A percentile compares a stretch with the other conserved stretches of the same genome.
Evolutionary conservation across 257 asterid species (phyloP).

Genomic region (Voacanga thouarsii): DNA sequence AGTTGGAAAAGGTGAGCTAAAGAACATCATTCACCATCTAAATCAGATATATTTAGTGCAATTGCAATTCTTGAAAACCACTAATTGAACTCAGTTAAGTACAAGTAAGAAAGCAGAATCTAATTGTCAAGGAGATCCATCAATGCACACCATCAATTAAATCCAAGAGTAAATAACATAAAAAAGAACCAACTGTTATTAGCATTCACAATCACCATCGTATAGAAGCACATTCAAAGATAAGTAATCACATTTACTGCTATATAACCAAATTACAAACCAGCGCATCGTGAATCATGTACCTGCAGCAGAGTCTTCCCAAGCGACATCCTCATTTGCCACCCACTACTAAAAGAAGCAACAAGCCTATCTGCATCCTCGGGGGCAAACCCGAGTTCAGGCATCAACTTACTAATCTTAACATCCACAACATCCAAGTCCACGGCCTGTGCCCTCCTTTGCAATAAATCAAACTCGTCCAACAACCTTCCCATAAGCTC

Average conservation of each 20-base stretch:
- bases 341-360: conserved; percentile 96
- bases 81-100: no score
- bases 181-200: neutral
- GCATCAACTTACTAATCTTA: conserved; percentile 85
- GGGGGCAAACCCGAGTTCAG: conserved; percentile 83
- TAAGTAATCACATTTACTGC: neutral
- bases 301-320: conserved; percentile 98
- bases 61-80: neutral
- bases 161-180: neutral
- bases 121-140: neutral
- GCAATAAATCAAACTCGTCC: conserved; percentile 98
- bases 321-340: conserved; percentile 99
- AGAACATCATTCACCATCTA: neutral
- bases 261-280: neutral
- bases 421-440: conserved; percentile 87
- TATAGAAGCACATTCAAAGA: neutral
- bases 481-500: conserved; percentile 93
- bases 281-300: conserved; percentile 15
- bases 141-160: neutral
- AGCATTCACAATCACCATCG: neutral
- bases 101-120: neutral
- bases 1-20: neutral
- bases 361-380: conserved; percentile 94
- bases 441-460: conserved; percentile 95
- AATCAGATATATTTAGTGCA: neutral